Conservation (phyloP, 2,329 filamentous ascomycete species). For the Penicillium sumatraense region DNA sequence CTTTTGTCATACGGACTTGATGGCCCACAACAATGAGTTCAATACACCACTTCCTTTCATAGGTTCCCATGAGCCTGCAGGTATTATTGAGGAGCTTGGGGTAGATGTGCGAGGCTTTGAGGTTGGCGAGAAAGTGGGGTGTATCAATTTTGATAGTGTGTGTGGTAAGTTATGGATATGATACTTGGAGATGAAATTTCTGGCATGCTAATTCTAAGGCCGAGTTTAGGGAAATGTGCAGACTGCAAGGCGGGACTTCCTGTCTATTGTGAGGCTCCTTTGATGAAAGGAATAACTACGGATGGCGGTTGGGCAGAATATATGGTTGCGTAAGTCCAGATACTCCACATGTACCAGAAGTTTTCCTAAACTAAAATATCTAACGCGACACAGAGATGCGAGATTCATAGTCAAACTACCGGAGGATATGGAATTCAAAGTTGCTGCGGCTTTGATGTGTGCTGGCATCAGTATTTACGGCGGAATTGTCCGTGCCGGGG, state of each 20-base stretch:
- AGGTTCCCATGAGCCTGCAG: constrained; percentile 62
- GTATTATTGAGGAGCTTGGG: constrained; percentile 58
- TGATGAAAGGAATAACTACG: not conserved
- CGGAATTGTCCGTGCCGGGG: not conserved
- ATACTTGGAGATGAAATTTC: not conserved
- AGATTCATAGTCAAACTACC: not conserved
- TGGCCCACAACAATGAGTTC: constrained; percentile 59
- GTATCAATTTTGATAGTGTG: constrained; percentile 48
- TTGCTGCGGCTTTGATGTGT: not conserved
- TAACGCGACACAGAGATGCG: not conserved
- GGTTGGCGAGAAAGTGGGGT: constrained; percentile 58
- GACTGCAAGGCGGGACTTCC: not conserved
- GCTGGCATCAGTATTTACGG: not conserved
- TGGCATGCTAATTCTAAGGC: not conserved
- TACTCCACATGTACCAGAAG: not conserved
- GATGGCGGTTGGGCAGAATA: not conserved
- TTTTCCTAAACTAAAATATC: no score
- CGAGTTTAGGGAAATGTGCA: not conserved
- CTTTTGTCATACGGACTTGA: constrained; percentile 66
- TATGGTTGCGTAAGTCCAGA: not conserved
- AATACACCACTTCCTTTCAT: constrained; percentile 55
- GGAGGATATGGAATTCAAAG: not conserved
- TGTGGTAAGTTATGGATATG: not conserved
- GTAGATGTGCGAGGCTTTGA: constrained; percentile 46
- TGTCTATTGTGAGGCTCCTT: not conserved